Percentiles rank a stretch among this genome's conserved stretches.
These are phyloP conservation scores for Mycena alexandri DNA, from an alignment of 768 basidiomycete species.

Conservation along the genomic window DNA sequence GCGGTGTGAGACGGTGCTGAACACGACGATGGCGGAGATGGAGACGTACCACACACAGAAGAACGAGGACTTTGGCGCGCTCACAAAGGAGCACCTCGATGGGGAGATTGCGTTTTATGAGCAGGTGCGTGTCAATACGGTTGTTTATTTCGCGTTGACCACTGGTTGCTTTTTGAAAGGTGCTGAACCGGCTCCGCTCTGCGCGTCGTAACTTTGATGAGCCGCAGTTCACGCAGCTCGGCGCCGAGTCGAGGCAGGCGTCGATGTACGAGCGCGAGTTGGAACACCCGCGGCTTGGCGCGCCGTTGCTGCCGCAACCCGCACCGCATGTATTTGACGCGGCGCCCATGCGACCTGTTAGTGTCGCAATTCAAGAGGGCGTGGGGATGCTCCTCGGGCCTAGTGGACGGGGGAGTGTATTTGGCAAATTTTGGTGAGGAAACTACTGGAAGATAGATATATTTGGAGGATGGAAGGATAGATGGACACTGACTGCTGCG, in stretches of 20 bases:
- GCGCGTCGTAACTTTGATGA: slow-evolving; percentile 69
- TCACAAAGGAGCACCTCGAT: slow-evolving; percentile 79
- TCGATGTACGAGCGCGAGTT: slow-evolving; percentile 85
- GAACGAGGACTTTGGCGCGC: slow-evolving; percentile 70
- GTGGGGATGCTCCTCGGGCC: slow-evolving; percentile 70
- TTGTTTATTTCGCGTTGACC: too few species aligned
- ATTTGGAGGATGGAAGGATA: not conserved
- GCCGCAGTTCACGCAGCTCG: slow-evolving; percentile 62
- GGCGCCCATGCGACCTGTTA: slow-evolving; percentile 80
- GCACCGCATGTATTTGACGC: slow-evolving; percentile 84
- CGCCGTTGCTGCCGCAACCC: slow-evolving; percentile 73
- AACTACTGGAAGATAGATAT: not conserved
- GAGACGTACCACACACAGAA: slow-evolving; percentile 84
- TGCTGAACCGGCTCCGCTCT: slow-evolving; percentile 67
- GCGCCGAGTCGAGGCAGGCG: slow-evolving; percentile 65
- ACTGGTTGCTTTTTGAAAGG: slow-evolving; percentile 47
- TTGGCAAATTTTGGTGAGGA: slow-evolving; percentile 73
- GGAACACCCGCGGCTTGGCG: slow-evolving; percentile 61
- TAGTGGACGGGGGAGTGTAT: slow-evolving; percentile 62
- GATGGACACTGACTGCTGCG: not conserved
- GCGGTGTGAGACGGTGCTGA: slow-evolving; percentile 89
- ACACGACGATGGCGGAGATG: slow-evolving; percentile 91
- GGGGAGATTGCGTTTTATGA: slow-evolving; percentile 84
- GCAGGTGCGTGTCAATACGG: slow-evolving; percentile 59
- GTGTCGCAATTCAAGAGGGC: slow-evolving; percentile 80